Evolutionary conservation across 1,284 basidiomycete species (phyloP).

Genomic region (Malassezia equina): DNA sequence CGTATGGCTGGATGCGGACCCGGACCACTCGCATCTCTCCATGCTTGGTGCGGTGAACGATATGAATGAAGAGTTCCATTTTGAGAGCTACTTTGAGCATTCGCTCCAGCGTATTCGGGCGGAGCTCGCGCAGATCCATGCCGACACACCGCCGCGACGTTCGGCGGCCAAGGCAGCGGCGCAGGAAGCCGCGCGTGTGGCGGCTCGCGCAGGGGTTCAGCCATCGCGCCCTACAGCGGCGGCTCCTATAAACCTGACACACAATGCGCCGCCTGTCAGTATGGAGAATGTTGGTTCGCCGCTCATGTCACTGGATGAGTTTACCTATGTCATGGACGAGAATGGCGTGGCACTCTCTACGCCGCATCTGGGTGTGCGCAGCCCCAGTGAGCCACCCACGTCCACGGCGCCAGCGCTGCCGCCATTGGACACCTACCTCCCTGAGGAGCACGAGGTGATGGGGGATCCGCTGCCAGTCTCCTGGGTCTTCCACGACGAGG

Average conservation of each 20-base stretch:
- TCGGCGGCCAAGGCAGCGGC: background rate
- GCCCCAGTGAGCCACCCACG: background rate
- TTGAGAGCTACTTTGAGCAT: constrained; percentile 12
- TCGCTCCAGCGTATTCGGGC: constrained; percentile 15
- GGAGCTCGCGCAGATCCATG: background rate
- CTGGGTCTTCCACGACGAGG: background rate
- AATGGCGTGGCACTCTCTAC: background rate
- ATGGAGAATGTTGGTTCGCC: constrained; percentile 3
- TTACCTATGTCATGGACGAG: constrained; percentile 14
- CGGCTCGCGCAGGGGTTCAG: background rate
- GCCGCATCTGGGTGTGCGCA: constrained; percentile 2
- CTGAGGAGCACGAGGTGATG: constrained; percentile 14
- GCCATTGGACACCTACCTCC: constrained; percentile 12
- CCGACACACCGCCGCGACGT: background rate
- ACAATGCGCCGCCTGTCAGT: background rate
- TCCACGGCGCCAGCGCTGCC: background rate
- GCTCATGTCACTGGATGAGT: constrained; percentile 9
- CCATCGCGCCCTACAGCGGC: background rate
- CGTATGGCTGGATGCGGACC: background rate
- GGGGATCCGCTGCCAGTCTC: background rate
- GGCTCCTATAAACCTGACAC: background rate
- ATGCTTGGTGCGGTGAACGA: constrained; percentile 11
- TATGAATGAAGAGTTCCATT: background rate
- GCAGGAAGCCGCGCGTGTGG: background rate
- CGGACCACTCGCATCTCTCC: constrained; percentile 10